Evolutionary conservation across 768 basidiomycete species (phyloP), one percentile per base, ranked within the genome.

Genomic region (Boletus vermiculosoides): DNA sequence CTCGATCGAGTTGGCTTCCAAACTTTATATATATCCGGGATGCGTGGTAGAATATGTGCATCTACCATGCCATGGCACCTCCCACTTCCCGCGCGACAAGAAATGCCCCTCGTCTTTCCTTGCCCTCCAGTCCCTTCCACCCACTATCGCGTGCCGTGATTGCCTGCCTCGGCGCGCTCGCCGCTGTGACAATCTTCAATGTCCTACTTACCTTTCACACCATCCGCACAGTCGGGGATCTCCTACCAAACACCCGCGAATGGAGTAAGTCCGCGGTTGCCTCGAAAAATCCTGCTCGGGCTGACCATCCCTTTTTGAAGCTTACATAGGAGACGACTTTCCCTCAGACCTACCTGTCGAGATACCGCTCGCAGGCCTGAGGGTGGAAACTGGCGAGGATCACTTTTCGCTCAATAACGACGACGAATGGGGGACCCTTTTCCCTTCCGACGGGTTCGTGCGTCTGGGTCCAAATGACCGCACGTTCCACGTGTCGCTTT

Each of bases 401-500:
- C 68, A 68, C 47, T 74, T 74, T 51, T 65, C 65, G 3, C 68
- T 75, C 15, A 63, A 64, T 55, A 62, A 72, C 55, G 73, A 75
- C 54, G 66, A 67, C 54, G 72, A 73, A 40, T 75, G 74, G 74
- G 74, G 66, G 22, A 64, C 70, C 4, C 61, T 74, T 9, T 75
- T 68, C 18, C 63, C 65, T 10, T 74, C 73, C 2, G 66, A 66
- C 22, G 73, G 73, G 3, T 75, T 72, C 59, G 66, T 73, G 28
- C 69, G 66, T 47, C 61, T 76, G 9, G 74, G 74, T 25, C 66
- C 73, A 0, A n/a, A 70, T 36, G 59, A 73, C 54, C 69, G 70
- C 45, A 63, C 73, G 1, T 74, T 75, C 50, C 71, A 61, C 16
- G 63, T 66, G 22, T 70, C 75, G 33, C 74, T 80, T 60, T 80